phyloP scores from a whole-genome alignment of 257 asterid genomes.

The Nicotiana attenuata region DNA sequence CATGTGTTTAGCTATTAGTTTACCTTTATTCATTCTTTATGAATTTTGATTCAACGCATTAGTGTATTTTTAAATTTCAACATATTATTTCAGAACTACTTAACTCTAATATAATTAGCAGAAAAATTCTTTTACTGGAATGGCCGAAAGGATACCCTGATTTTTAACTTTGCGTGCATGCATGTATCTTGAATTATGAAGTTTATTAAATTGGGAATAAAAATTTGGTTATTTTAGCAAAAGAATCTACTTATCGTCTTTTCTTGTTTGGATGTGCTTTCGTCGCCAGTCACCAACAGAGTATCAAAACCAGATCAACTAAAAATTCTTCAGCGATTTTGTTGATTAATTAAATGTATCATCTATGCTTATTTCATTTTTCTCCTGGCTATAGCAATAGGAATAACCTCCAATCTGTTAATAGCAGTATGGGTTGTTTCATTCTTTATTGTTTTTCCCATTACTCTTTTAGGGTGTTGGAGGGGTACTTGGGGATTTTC shows the following conservation, averaged over 20 bases:
- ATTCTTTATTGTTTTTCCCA: neutral
- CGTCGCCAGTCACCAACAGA: neutral
- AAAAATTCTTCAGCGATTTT: neutral
- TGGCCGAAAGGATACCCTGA: neutral
- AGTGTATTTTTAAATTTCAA: too few species aligned
- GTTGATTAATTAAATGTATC: neutral
- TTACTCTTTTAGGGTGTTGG: neutral
- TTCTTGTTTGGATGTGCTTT: neutral
- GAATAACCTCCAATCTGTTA: neutral
- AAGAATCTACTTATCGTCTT: neutral
- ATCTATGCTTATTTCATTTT: neutral
- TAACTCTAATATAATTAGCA: too few species aligned
- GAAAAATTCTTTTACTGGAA: too few species aligned
- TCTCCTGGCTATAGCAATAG: neutral
- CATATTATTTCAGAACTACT: too few species aligned
- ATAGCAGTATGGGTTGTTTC: neutral
- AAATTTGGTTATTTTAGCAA: neutral
- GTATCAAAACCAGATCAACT: neutral
- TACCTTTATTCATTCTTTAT: too few species aligned
- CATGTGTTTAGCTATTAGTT: too few species aligned
- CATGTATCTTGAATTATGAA: neutral
- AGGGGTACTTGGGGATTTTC: neutral
- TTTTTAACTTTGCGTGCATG: slow-evolving; percentile 10
- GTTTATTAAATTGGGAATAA: neutral
- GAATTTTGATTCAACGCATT: too few species aligned